Percentiles rank a stretch among this genome's conserved stretches.
phyloP scores from a whole-genome alignment of 2,329 filamentous ascomycete genomes.

The Xylaria sp. region DNA sequence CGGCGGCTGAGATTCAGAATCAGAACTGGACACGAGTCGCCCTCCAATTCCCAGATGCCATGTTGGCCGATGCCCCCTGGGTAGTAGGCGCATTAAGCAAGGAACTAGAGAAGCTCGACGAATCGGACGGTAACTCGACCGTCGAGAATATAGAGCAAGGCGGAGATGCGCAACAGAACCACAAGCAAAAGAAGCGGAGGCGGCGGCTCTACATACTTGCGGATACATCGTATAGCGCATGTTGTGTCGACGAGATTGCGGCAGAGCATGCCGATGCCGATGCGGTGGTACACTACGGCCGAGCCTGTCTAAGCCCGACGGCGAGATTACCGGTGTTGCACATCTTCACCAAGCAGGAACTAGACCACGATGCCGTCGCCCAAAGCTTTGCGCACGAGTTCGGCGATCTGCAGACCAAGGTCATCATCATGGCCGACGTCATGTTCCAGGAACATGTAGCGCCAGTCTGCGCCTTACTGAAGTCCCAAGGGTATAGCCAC shows the following conservation, averaged over 20 bases:
- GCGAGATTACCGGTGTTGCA: conserved; percentile 88
- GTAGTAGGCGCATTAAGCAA: conserved; percentile 73
- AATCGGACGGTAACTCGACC: neutral
- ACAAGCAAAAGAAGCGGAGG: conserved; percentile 49
- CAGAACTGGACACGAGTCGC: conserved; percentile 81
- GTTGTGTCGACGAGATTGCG: conserved; percentile 96
- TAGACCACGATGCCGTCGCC: conserved; percentile 70
- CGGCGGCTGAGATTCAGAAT: conserved; percentile 77
- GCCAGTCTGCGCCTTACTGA: conserved; percentile 65
- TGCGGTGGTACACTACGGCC: conserved; percentile 92
- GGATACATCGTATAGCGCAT: conserved; percentile 96
- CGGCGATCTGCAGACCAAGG: conserved; percentile 68
- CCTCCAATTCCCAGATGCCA: conserved; percentile 94
- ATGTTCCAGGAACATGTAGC: conserved; percentile 83
- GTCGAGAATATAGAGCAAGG: neutral
- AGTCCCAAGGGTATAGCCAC: conserved; percentile 73
- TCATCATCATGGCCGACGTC: conserved; percentile 89
- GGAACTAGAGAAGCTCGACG: conserved; percentile 48
- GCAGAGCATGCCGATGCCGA: conserved; percentile 93
- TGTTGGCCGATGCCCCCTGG: conserved; percentile 86
- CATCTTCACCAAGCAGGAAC: conserved; percentile 80
- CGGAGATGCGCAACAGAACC: conserved; percentile 18
- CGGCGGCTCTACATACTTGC: conserved; percentile 82
- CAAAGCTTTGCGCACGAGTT: conserved; percentile 76
- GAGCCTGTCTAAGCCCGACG: conserved; percentile 91